A percentile compares a stretch with the other conserved stretches of the same genome.
phyloP scores from a whole-genome alignment of 192 early-diverging fungal genomes.

The Coemansia reversa region DNA sequence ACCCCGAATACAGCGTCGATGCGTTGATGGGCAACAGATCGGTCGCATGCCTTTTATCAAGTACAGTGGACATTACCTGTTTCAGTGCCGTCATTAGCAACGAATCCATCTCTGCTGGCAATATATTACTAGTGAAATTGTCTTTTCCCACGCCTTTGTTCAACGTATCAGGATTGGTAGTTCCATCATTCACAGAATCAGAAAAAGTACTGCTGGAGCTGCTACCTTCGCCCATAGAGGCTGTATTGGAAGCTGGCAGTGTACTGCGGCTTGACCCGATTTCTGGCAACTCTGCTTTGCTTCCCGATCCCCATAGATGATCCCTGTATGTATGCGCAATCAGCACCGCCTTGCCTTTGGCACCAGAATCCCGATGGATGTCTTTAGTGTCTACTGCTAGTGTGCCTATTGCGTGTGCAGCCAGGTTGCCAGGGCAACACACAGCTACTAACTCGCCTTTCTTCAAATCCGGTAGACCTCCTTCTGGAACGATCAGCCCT shows the following conservation, averaged over 20 bases:
- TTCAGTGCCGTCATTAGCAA: slow-evolving; percentile 67
- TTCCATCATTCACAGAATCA: background rate
- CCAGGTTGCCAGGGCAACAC: slow-evolving; percentile 30
- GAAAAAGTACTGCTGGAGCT: background rate
- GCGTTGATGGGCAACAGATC: slow-evolving; percentile 70
- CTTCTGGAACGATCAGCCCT: slow-evolving; percentile 30
- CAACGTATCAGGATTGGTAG: too few relatives aligned
- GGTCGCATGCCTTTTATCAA: slow-evolving; percentile 57
- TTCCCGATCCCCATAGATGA: slow-evolving; percentile 75
- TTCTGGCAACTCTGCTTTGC: slow-evolving; percentile 61
- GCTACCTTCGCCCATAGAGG: background rate
- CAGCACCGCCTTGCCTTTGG: slow-evolving; percentile 80
- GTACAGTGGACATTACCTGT: slow-evolving; percentile 67
- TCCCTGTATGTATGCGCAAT: slow-evolving; percentile 76
- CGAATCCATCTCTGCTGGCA: slow-evolving; percentile 70
- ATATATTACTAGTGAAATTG: background rate
- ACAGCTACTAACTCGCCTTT: slow-evolving; percentile 33
- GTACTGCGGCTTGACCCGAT: slow-evolving; percentile 14
- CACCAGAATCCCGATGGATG: slow-evolving; percentile 50
- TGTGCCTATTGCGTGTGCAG: slow-evolving; percentile 63
- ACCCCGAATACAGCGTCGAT: slow-evolving; percentile 72
- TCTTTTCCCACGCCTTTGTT: too few relatives aligned
- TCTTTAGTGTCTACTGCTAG: slow-evolving; percentile 58
- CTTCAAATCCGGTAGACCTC: slow-evolving; percentile 34
- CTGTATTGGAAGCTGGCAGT: background rate